Base-by-base conservation (phyloP, 805 yeast species). In the Candida namnaoensis region DNA sequence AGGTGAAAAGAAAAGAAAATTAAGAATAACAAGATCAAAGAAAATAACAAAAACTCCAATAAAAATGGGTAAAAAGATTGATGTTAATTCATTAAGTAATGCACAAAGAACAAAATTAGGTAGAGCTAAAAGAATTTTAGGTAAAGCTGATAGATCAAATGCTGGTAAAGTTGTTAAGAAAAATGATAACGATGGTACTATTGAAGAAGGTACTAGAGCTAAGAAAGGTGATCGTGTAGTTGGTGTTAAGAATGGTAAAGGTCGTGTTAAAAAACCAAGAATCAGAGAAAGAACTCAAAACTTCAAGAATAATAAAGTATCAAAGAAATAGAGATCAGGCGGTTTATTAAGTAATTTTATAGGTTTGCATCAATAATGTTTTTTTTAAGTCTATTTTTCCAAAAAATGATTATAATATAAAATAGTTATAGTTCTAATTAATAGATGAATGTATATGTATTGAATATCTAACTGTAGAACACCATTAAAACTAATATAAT, bases 1-100 rank as follows among this genome's bases (percentile, higher is more conserved):
- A 49, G 64, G 66, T 32, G 63, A 61, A 34, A 65, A 53, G 48
- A 53, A 53, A 44, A 68, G 98, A 49, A 77, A 78, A 49, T 70
- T 93, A 51, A 78, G 99, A 59, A 81, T 91, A 34, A 62, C 82
- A 28, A 75, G 96, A 53, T 78, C 86, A 51, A 80, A 79, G 53
- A 68, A 62, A 45, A 61, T 60, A 46, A 52, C 49, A 37, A 62
- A 60, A 42, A 46, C 46, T 15, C 42, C 41, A 33, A 34, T 41
- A 19, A 49, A 46, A 41, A 48, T 53, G 42, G 45, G 52, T 48
- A 46, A 47, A 38, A 38, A 39, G 37, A 47, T 48, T 34, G 48
- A 42, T 32, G 38, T 37, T 23, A 39, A 40, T 43, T 41, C 42
- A 23, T 64, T 85, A 40, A 72, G 74, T 25, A 87, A 82, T 35